Evolutionary conservation across 129 eudicot genomes (phyloP), one percentile per base, ranked within the genome.

Genomic region (Arctium lappa): DNA sequence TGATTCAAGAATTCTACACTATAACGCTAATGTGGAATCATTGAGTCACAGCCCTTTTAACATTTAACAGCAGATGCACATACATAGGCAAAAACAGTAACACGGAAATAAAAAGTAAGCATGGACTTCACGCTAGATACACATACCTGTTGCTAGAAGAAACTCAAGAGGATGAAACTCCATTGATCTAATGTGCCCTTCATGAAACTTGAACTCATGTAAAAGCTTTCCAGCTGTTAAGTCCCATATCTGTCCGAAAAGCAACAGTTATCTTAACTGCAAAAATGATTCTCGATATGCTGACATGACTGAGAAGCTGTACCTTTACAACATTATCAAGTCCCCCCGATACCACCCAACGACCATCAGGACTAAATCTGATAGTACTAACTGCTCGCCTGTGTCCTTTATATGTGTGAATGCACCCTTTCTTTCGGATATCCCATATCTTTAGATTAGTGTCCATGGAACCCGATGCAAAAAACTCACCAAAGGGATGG

Each of bases 311-410:
- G 60, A 84, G 33, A 38, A 37, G 70, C 70, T 81, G 73, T 93
- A 95, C 97, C 99, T 93, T 95, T 33, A 93, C 95, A 68, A 90
- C 89, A 83, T 90, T 95, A 81, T 95, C 99, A 79, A 93, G 88
- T 83, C 97, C 97, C 70, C 99, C 97, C 31, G 99, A 92, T 48
- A 95, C 99, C 77, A 95, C 97, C 99, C 99, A 93, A 42, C 97
- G 97, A 81, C 97, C 99, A 90, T 95, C 99, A 2, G 97, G 99
- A 80, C 88, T 87, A 86, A 95, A 95, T 86, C 94, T 93, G 78
- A 95, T 89, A 2, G 90, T 90, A 84, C 92, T 95, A 62, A 95
- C 90, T 71, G 95, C 99, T 74, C 93, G 86, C 63, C 83, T 89
- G 34, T 93, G 99, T 72, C 99, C 99, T 80, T 95, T 95, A 80